Evolutionary conservation across 129 eudicot species (phyloP).

Genomic region (Kitagawia praeruptora): DNA sequence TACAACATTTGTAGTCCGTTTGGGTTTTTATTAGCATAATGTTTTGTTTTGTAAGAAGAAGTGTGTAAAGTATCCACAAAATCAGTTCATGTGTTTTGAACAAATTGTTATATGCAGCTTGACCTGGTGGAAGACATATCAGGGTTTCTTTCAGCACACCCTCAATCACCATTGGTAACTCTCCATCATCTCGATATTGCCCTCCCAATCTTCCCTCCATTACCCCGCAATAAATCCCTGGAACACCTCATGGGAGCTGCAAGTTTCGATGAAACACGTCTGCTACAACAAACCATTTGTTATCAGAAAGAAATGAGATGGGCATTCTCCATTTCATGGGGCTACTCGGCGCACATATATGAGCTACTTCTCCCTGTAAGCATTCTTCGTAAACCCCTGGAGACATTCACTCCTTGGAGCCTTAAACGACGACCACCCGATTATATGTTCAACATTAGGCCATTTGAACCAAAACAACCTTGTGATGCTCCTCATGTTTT

Average conservation of each 20-base stretch:
- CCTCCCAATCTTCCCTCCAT: slow-evolving; percentile 27
- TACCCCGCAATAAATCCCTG: slow-evolving; percentile 23
- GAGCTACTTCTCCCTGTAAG: slow-evolving; percentile 21
- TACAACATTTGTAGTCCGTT: no score
- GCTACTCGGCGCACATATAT: slow-evolving; percentile 27
- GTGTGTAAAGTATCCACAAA: background rate
- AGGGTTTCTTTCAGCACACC: slow-evolving; percentile 35
- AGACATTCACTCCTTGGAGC: slow-evolving; percentile 28
- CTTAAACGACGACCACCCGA: slow-evolving; percentile 18
- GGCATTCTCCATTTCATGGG: slow-evolving; percentile 30
- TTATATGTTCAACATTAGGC: slow-evolving; percentile 27
- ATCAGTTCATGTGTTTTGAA: background rate
- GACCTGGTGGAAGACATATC: slow-evolving; percentile 31
- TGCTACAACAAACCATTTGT: slow-evolving; percentile 38
- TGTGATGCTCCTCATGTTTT: slow-evolving; percentile 8
- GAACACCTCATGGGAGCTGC: slow-evolving; percentile 37
- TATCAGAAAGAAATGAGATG: slow-evolving; percentile 11
- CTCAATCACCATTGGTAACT: slow-evolving; percentile 30
- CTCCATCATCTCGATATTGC: slow-evolving; percentile 36
- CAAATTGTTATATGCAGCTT: slow-evolving; percentile 16
- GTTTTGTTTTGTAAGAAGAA: no score
- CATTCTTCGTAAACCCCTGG: slow-evolving; percentile 22
- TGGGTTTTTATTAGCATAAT: background rate
- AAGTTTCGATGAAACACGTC: slow-evolving; percentile 22
- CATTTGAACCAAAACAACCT: background rate